Percentiles rank a stretch among this genome's conserved stretches.
Conservation (phyloP, 2,329 filamentous ascomycete species). For the Ophiostoma fasciatum region DNA sequence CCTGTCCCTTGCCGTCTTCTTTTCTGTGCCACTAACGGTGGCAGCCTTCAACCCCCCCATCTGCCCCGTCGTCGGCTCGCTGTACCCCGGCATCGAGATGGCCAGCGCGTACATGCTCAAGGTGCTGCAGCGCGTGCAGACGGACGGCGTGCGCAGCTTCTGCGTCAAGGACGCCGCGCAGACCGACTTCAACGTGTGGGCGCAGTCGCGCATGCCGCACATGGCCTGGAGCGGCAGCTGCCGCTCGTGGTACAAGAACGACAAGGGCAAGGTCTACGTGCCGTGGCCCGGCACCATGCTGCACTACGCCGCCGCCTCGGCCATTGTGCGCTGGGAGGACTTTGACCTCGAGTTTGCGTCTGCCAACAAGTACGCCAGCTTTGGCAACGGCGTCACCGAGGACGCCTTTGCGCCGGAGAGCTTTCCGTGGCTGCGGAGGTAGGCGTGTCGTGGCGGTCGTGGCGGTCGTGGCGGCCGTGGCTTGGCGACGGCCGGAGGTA, state of each 20-base stretch:
- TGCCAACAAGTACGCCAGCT: background rate
- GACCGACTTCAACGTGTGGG: slow-evolving; percentile 15
- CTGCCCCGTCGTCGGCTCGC: background rate
- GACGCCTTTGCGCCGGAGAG: no score
- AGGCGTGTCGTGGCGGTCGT: no score
- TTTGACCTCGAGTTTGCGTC: background rate
- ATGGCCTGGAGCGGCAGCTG: slow-evolving; percentile 17
- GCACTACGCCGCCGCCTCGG: background rate
- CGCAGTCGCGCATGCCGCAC: slow-evolving; percentile 17
- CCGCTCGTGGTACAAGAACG: slow-evolving; percentile 11
- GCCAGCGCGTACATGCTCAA: slow-evolving; percentile 26
- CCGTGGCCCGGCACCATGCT: slow-evolving; percentile 7
- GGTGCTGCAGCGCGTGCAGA: slow-evolving; percentile 23
- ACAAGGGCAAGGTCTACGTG: slow-evolving; percentile 10
- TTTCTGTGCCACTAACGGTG: no score
- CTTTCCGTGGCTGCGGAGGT: no score
- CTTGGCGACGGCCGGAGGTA: no score
- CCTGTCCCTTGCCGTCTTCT: no score
- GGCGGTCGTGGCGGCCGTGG: no score
- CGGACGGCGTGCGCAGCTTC: slow-evolving; percentile 9
- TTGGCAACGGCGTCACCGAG: slow-evolving; percentile 1
- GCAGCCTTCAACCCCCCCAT: slow-evolving; percentile 1
- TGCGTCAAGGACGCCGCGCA: slow-evolving; percentile 1
- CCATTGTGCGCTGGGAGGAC: background rate
- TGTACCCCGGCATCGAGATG: slow-evolving; percentile 2